phyloP scores from a whole-genome alignment of 2,329 filamentous ascomycete genomes.

The Parastagonospora avenae region DNA sequence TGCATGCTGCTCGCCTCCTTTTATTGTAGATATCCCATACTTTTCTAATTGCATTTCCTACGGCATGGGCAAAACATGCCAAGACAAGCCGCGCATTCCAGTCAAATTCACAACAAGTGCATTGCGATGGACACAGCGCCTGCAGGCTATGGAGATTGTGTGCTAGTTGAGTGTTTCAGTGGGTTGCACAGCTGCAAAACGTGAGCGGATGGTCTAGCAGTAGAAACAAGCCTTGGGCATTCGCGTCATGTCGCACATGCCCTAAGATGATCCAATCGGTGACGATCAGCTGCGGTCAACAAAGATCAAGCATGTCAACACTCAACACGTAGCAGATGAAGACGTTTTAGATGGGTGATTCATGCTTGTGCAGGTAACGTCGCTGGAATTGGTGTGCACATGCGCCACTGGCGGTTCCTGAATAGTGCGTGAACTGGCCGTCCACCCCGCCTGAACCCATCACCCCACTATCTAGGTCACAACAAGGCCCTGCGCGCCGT shows the following conservation, averaged over 20 bases:
- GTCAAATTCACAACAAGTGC: background rate
- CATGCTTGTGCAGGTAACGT: background rate
- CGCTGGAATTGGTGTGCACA: background rate
- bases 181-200: slow-evolving; percentile 16
- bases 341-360: background rate
- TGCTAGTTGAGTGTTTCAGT: slow-evolving; percentile 22
- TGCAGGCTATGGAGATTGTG: background rate
- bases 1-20: slow-evolving; percentile 11
- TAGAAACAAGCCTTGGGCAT: slow-evolving; percentile 15
- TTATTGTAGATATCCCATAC: slow-evolving; percentile 42
- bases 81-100: background rate
- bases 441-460: slow-evolving; percentile 11
- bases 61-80: background rate
- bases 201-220: slow-evolving; percentile 5
- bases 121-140: background rate
- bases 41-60: slow-evolving; percentile 10
- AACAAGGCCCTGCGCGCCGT: slow-evolving; percentile 9
- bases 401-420: slow-evolving; percentile 4
- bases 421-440: background rate
- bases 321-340: background rate
- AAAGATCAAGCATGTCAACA: slow-evolving; percentile 13
- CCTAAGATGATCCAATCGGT: slow-evolving; percentile 22
- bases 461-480: slow-evolving; percentile 12
- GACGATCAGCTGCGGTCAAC: slow-evolving; percentile 17
- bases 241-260: slow-evolving; percentile 25